These are phyloP conservation scores for Colletotrichum viniferum DNA, from an alignment of 2,329 filamentous ascomycete genomes.

Conservation along the genomic window DNA sequence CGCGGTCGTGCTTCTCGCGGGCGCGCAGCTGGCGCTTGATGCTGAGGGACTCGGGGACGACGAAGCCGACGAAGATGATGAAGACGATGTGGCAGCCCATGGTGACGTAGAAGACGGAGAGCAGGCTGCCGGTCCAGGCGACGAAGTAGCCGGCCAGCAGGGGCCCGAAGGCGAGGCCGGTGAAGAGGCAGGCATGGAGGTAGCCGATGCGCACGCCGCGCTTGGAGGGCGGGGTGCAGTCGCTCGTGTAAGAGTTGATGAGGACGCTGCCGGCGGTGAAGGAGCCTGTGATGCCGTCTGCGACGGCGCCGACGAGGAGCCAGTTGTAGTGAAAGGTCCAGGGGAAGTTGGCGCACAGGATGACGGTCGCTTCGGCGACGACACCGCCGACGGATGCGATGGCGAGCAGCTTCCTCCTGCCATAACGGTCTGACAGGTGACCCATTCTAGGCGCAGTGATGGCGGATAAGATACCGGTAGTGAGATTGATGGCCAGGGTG, in stretches of 20 bases:
- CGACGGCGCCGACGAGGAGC: conserved; percentile 75
- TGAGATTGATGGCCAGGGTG: conserved; percentile 74
- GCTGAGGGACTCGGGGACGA: conserved; percentile 86
- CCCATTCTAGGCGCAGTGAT: conserved; percentile 84
- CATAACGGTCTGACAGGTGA: conserved; percentile 84
- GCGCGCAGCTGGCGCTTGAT: conserved; percentile 73
- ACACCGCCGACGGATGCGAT: conserved; percentile 78
- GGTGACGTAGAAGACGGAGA: conserved; percentile 86
- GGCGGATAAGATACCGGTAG: conserved; percentile 78
- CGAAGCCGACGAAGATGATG: conserved; percentile 70
- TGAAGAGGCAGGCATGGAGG: conserved; percentile 87
- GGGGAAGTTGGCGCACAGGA: conserved; percentile 77
- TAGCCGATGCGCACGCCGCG: conserved; percentile 87
- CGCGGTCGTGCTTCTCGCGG: conserved; percentile 66
- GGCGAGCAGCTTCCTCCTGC: conserved; percentile 76
- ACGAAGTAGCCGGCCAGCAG: conserved; percentile 82
- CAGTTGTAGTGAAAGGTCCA: conserved; percentile 76
- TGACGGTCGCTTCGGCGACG: conserved; percentile 74
- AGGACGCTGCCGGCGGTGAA: conserved; percentile 82
- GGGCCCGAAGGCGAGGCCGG: conserved; percentile 87
- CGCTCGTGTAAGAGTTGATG: conserved; percentile 84
- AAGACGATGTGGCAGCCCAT: conserved; percentile 76
- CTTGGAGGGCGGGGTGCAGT: conserved; percentile 81
- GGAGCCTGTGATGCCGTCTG: conserved; percentile 87
- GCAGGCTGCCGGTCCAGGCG: conserved; percentile 72